Percentiles rank a stretch among this genome's conserved stretches.
Evolutionary conservation across 768 basidiomycete genomes (phyloP).

Genomic region (Daedalea quercina): DNA sequence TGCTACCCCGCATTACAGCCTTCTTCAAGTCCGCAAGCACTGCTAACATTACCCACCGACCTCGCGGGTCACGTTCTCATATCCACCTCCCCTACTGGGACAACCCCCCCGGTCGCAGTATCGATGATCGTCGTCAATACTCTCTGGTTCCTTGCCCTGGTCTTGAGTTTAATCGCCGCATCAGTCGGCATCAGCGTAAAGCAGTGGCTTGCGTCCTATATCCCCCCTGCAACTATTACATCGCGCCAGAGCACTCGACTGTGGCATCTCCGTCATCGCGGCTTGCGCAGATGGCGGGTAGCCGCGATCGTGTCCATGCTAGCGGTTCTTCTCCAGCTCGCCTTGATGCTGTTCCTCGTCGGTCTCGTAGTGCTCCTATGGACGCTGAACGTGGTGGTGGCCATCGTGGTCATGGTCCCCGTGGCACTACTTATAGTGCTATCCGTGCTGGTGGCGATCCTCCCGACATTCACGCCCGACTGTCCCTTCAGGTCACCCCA

Average conservation of each 20-base stretch:
- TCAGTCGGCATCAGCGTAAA: neutral
- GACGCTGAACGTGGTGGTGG: slow-evolving; percentile 13
- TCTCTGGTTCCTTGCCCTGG: slow-evolving; percentile 1
- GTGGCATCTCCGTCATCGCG: slow-evolving; percentile 19
- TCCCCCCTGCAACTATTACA: neutral
- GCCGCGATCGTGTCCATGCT: slow-evolving; percentile 8
- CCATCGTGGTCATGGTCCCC: slow-evolving; percentile 2
- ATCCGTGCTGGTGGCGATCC: neutral
- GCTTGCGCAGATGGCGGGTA: slow-evolving; percentile 16
- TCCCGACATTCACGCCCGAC: slow-evolving; percentile 6
- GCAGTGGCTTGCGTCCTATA: neutral
- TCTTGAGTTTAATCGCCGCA: neutral
- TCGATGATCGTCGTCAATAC: neutral
- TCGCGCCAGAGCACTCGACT: slow-evolving; percentile 15
- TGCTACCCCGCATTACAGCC: neutral
- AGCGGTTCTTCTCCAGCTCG: slow-evolving; percentile 13
- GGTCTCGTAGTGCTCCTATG: slow-evolving; percentile 18
- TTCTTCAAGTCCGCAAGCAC: neutral
- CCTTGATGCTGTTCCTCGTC: slow-evolving; percentile 15
- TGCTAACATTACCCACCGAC: neutral
- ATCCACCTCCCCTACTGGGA: too few relatives aligned
- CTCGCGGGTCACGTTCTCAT: too few relatives aligned
- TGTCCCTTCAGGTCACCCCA: slow-evolving; percentile 14
- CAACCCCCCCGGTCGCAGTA: neutral
- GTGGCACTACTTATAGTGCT: slow-evolving; percentile 2